Evolutionary conservation across 2,329 filamentous ascomycete species (phyloP).

Genomic region (Fusarium sp.): DNA sequence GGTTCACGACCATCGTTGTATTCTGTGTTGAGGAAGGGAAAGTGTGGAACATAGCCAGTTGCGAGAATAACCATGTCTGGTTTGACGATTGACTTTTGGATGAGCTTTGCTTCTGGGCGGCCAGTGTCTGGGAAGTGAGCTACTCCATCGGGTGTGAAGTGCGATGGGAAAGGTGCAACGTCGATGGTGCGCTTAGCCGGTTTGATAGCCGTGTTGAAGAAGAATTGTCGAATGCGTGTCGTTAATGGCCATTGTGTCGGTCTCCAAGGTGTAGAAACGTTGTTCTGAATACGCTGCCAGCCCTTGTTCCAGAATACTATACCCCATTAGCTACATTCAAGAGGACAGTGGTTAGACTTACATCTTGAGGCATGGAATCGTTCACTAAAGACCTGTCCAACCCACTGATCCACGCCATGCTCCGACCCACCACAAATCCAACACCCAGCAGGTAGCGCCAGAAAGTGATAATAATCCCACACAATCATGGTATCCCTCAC

Average conservation of each 20-base stretch:
- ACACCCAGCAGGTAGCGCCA: background rate
- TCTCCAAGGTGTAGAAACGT: background rate
- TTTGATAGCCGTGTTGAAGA: background rate
- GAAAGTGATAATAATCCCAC: slow-evolving; percentile 28
- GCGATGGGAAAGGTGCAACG: background rate
- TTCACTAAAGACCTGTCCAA: slow-evolving; percentile 28
- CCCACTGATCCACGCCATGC: slow-evolving; percentile 20
- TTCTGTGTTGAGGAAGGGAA: slow-evolving; percentile 50
- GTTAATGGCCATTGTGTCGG: background rate
- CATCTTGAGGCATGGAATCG: background rate
- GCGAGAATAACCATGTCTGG: slow-evolving; percentile 57
- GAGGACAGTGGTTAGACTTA: background rate
- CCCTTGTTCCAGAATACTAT: background rate
- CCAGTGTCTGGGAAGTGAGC: slow-evolving; percentile 20
- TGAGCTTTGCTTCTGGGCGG: slow-evolving; percentile 24
- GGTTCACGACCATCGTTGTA: background rate
- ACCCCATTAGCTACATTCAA: background rate
- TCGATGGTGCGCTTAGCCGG: background rate
- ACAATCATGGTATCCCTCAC: slow-evolving; percentile 23
- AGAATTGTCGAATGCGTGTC: background rate
- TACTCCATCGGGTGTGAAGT: background rate
- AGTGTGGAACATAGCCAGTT: slow-evolving; percentile 58
- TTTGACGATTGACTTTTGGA: slow-evolving; percentile 34
- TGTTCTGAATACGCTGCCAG: background rate
- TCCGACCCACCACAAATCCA: background rate